Conservation (phyloP, 2,329 filamentous ascomycete species). For the Aspergillus jensenii region DNA sequence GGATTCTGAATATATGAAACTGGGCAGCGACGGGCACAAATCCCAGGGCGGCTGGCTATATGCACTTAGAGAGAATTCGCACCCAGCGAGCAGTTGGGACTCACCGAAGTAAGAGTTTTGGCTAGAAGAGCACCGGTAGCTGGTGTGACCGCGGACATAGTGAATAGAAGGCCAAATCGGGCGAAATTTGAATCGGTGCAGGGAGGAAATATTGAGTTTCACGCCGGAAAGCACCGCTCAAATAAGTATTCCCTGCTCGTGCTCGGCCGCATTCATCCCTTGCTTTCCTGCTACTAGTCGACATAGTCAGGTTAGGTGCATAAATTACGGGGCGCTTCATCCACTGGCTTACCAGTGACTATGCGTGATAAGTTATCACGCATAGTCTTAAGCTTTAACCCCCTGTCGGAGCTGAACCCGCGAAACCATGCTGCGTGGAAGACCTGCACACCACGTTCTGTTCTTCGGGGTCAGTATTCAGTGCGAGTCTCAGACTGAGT, state of each 20-base stretch:
- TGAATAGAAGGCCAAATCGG: background rate
- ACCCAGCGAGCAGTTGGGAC: background rate
- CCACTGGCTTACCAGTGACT: too few relatives aligned
- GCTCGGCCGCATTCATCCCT: background rate
- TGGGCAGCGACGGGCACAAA: conserved; percentile 39
- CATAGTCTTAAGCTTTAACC: too few relatives aligned
- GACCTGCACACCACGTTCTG: too few relatives aligned
- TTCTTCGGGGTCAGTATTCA: too few relatives aligned
- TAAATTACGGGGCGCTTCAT: background rate
- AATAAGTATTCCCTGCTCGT: background rate
- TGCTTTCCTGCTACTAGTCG: background rate
- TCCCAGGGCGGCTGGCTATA: conserved; percentile 34
- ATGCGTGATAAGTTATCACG: too few relatives aligned
- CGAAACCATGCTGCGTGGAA: too few relatives aligned
- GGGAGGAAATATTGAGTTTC: background rate
- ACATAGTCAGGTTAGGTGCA: background rate
- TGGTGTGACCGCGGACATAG: background rate
- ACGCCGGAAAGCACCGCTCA: background rate
- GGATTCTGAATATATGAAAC: conserved; percentile 33
- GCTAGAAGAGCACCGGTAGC: conserved; percentile 1
- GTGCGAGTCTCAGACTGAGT: too few relatives aligned
- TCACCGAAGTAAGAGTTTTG: conserved; percentile 8
- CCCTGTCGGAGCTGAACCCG: too few relatives aligned
- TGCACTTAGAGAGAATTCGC: background rate
- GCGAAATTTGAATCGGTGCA: background rate